phyloP scores from a whole-genome alignment of 352 stramenopile species.

The Globisporangium megalacanthum region DNA sequence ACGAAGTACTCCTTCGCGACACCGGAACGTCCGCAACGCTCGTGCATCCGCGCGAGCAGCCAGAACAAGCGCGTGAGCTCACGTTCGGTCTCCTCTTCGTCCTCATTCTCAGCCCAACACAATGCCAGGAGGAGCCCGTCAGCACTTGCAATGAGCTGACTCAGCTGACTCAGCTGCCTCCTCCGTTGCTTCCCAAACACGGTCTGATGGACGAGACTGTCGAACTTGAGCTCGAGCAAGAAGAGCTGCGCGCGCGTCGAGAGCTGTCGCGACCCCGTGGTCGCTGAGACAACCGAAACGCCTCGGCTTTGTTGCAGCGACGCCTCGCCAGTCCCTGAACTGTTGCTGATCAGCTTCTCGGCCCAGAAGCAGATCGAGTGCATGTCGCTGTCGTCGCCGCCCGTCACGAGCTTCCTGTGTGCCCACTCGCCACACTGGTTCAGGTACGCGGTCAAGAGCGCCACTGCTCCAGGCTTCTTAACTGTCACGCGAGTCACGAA shows the following conservation, averaged over 20 bases:
- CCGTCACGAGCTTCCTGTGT: slow-evolving; percentile 26
- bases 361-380: slow-evolving; percentile 48
- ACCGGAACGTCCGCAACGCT: slow-evolving; percentile 32
- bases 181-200: slow-evolving; percentile 17
- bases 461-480: not conserved
- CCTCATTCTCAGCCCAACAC: slow-evolving; percentile 27
- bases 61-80: slow-evolving; percentile 42
- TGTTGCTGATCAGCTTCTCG: slow-evolving; percentile 41
- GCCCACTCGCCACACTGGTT: slow-evolving; percentile 63
- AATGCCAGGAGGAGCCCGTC: slow-evolving; percentile 41
- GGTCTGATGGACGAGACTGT: slow-evolving; percentile 30
- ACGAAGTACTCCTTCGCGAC: slow-evolving; percentile 48
- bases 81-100: slow-evolving; percentile 1
- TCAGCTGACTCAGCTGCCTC: slow-evolving; percentile 18
- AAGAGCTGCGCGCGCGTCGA: slow-evolving; percentile 38
- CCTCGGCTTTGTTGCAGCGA: not conserved
- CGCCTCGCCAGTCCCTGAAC: slow-evolving; percentile 14
- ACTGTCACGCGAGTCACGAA: slow-evolving; percentile 9
- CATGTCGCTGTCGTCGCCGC: slow-evolving; percentile 23
- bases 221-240: slow-evolving; percentile 54
- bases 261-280: slow-evolving; percentile 15
- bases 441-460: slow-evolving; percentile 21
- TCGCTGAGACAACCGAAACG: slow-evolving; percentile 3
- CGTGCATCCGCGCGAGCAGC: slow-evolving; percentile 45
- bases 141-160: slow-evolving; percentile 20